Evolutionary conservation across 768 basidiomycete species (phyloP).

Genomic region (Leccinum truebloodii): DNA sequence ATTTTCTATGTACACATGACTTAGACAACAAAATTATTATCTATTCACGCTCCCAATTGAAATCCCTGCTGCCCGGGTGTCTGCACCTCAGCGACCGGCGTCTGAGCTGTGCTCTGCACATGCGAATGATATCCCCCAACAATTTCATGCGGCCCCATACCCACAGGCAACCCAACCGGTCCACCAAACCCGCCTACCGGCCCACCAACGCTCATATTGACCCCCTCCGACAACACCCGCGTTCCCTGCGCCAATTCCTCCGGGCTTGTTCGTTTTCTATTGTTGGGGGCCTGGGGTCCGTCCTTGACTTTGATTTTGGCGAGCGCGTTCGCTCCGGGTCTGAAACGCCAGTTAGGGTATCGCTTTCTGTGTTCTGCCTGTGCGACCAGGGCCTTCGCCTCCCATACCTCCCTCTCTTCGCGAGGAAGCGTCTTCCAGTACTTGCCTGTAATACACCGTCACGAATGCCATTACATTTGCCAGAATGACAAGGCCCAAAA

Average conservation of each 20-base stretch:
- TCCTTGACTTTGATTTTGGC: conserved; percentile 42
- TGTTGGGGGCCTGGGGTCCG: conserved; percentile 35
- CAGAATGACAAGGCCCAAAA: not conserved
- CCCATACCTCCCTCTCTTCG: conserved; percentile 73
- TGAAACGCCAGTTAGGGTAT: conserved; percentile 84
- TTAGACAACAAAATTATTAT: not conserved
- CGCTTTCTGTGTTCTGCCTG: conserved; percentile 71
- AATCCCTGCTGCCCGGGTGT: conserved; percentile 26
- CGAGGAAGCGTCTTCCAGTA: conserved; percentile 73
- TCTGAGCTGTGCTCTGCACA: conserved; percentile 12
- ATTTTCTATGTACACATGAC: conserved; percentile 13
- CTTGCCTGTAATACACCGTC: conserved; percentile 46
- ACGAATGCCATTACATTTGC: not conserved
- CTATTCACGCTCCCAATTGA: conserved; percentile 13
- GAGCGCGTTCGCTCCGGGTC: conserved; percentile 56
- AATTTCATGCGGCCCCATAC: conserved; percentile 24
- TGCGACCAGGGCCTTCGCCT: conserved; percentile 68
- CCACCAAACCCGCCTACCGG: conserved; percentile 33
- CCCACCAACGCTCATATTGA: conserved; percentile 26
- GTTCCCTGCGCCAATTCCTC: conserved; percentile 12
- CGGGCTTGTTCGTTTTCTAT: conserved; percentile 31
- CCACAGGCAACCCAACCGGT: conserved; percentile 25
- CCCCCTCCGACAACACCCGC: conserved; percentile 9
- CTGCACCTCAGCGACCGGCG: conserved; percentile 17
- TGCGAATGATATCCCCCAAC: conserved; percentile 14